A percentile compares a stretch with the other conserved stretches of the same genome.
phyloP scores from a whole-genome alignment of 208 protist genomes.

The Trypanosoma lewisi region DNA sequence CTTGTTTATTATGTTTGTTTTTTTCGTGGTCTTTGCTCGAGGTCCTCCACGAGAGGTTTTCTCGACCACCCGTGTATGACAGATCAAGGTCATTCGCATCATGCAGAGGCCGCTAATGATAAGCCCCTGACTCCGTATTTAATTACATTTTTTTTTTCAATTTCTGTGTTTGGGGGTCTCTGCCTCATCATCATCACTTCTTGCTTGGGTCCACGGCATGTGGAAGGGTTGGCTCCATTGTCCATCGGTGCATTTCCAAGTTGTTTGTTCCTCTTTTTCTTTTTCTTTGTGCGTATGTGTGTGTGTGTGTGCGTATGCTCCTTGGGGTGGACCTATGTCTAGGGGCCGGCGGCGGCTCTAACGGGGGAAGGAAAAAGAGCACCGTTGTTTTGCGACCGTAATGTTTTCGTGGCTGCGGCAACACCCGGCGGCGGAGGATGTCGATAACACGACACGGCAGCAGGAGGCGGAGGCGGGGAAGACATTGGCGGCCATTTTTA shows the following conservation, averaged over 20 bases:
- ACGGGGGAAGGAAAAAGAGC: neutral
- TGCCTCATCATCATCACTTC: neutral
- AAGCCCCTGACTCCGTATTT: too few relatives aligned
- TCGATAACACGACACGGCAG: neutral
- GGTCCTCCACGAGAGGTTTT: neutral
- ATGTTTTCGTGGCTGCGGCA: neutral
- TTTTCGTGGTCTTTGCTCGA: neutral
- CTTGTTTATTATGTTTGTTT: constrained; percentile 6
- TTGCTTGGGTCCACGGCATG: neutral
- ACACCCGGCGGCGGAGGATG: neutral
- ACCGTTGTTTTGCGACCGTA: neutral
- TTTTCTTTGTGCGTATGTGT: constrained; percentile 11
- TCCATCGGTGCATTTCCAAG: neutral
- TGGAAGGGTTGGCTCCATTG: too few relatives aligned
- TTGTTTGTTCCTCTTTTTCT: constrained; percentile 10
- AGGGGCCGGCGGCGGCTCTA: too few relatives aligned
- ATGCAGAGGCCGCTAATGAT: too few relatives aligned
- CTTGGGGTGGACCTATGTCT: too few relatives aligned
- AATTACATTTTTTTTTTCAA: neutral
- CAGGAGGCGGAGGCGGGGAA: constrained; percentile 26
- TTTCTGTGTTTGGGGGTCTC: neutral
- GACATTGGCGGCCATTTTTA: constrained; percentile 41
- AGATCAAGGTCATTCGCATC: neutral
- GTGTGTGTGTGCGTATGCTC: too few relatives aligned
- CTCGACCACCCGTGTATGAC: neutral